Base-by-base conservation (phyloP, 441 rosid species). In the Viola pubescens region DNA sequence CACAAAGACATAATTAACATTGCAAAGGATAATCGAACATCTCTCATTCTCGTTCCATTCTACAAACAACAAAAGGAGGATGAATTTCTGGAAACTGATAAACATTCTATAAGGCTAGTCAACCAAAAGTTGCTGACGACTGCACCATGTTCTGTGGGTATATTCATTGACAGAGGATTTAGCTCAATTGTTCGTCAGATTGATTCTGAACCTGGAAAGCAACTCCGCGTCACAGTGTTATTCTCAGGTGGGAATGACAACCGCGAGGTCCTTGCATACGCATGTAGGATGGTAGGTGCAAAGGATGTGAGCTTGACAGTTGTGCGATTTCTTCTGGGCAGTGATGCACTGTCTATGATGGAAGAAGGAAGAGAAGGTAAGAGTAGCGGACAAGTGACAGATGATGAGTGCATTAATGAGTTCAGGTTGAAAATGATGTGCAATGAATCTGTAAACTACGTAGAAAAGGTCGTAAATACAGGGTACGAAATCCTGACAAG, bases 231-330 rank as follows among this genome's bases (percentile, higher is more conserved):
- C 6, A 67, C 72, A 7, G 59, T 86, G 81, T 14, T 79, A 26
- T 84, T 77, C 60, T 56, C 76, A 0, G 84, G 82, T 0, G 83
- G 84, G 26, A 49, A 75, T n/a, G 86, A 80, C 52, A 79, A 74
- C 16, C 71, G 79, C 0, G 92, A 86, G 46, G 89, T 87, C 1
- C 76, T 83, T 48, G 65, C 82, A 12, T 86, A 81, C 41, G 83
- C 84, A 0, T 75, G 72, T 74, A 64, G 85, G 54, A 83, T 83
- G 77, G 77, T 76, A 2, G 79, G 81, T 3, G 34, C 34, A 26
- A 61, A 66, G 1, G 34, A 51, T 3, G 61, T 81, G 4, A 60
- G 2, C 16, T 68, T 84, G 6, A 70, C 76, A 0, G 75, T 79
- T 4, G 64, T 81, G 2, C 68, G 83, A 12, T 81, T 80, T 58